Evolutionary conservation across 805 yeast genomes (phyloP).

Genomic region (Blastobotrys peoriensis): DNA sequence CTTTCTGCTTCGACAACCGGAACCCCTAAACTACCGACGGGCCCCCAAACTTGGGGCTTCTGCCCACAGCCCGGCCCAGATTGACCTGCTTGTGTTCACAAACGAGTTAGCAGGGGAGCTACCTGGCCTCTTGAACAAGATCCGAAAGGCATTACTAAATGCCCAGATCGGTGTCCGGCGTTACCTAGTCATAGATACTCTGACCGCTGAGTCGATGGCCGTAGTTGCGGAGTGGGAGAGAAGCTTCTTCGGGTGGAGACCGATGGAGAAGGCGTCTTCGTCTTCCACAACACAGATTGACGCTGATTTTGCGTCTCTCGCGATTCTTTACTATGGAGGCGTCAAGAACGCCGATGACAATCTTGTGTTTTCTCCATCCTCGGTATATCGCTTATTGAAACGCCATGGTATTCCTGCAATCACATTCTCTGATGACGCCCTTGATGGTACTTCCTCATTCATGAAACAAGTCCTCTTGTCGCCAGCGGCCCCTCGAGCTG

Average conservation of each 20-base stretch:
- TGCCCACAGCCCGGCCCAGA: neutral
- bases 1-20: neutral
- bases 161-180: neutral
- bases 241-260: neutral
- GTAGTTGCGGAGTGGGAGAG: neutral
- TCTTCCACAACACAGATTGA: neutral
- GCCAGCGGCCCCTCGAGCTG: neutral
- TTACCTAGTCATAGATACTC: neutral
- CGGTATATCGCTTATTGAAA: constrained; percentile 9
- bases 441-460: neutral
- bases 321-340: constrained; percentile 8
- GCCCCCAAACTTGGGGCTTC: neutral
- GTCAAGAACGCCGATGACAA: neutral
- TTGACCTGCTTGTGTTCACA: neutral
- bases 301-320: constrained; percentile 3
- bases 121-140: neutral
- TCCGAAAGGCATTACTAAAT: neutral
- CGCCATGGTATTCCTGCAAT: constrained; percentile 9
- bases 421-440: constrained; percentile 7
- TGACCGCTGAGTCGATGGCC: neutral
- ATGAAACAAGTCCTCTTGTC: neutral
- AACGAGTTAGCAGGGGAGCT: neutral
- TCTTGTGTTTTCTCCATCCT: constrained; percentile 7
- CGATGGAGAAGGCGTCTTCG: neutral
- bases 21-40: neutral